Evolutionary conservation across 768 basidiomycete species (phyloP).

Genomic region (Lanmaoa rubissima): DNA sequence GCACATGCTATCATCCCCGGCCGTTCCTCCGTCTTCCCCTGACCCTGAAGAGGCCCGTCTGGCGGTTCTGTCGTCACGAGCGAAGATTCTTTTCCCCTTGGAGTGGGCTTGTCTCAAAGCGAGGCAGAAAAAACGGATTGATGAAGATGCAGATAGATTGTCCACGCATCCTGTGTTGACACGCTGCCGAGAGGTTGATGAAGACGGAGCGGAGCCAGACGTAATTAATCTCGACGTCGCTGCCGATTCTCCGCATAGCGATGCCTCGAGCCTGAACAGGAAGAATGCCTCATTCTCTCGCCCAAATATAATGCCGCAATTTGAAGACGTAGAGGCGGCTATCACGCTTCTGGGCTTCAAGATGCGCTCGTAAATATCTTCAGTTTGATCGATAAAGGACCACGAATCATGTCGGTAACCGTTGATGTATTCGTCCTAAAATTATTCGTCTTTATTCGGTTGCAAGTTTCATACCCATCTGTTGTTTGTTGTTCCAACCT

Average conservation of each 20-base stretch:
- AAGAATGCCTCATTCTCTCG: constrained; percentile 1
- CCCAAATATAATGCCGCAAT: constrained; percentile 12
- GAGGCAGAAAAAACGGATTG: constrained; percentile 29
- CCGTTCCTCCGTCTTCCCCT: constrained; percentile 16
- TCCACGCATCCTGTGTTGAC: constrained; percentile 9
- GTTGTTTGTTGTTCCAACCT: constrained; percentile 12
- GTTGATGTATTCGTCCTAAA: constrained; percentile 17
- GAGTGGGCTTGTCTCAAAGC: constrained; percentile 72
- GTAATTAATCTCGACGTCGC: constrained; percentile 15
- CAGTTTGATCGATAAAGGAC: neutral
- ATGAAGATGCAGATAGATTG: constrained; percentile 20
- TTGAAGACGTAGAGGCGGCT: constrained; percentile 37
- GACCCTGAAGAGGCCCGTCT: constrained; percentile 27
- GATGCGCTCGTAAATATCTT: constrained; percentile 10
- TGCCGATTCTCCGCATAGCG: constrained; percentile 4
- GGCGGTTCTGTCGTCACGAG: constrained; percentile 28
- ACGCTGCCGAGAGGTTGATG: constrained; percentile 5
- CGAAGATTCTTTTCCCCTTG: constrained; percentile 51
- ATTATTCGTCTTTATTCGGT: constrained; percentile 32
- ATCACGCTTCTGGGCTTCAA: constrained; percentile 37
- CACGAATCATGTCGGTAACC: neutral
- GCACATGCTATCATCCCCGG: constrained; percentile 31
- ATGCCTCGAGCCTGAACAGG: neutral
- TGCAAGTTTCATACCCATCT: neutral
- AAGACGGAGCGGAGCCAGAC: constrained; percentile 15